Evolutionary conservation across 2,329 filamentous ascomycete species (phyloP).

Genomic region (Macrophomina tecta): DNA sequence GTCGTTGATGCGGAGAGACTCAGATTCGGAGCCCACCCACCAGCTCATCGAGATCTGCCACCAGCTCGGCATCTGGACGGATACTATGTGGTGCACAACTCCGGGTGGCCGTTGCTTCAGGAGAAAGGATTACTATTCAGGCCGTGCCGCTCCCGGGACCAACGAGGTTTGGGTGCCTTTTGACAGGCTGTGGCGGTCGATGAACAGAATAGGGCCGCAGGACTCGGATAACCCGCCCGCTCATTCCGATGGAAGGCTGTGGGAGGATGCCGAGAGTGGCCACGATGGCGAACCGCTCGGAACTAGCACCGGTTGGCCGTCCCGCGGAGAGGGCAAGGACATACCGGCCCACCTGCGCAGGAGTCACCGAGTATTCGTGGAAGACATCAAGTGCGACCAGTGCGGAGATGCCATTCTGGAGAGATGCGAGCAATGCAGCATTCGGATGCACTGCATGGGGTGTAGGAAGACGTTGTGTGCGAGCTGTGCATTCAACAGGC

Average conservation of each 20-base stretch:
- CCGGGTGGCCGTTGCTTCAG: constrained; percentile 63
- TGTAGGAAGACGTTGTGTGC: constrained; percentile 66
- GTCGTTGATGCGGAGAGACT: constrained; percentile 61
- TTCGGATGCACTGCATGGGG: constrained; percentile 66
- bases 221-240: constrained; percentile 39
- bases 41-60: constrained; percentile 65
- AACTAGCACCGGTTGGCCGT: constrained; percentile 49
- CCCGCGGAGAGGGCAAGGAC: constrained; percentile 59
- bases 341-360: constrained; percentile 59
- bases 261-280: constrained; percentile 62
- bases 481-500: constrained; percentile 64
- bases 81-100: constrained; percentile 66
- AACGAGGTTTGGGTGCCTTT: constrained; percentile 68
- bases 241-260: constrained; percentile 57
- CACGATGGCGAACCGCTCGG: constrained; percentile 62
- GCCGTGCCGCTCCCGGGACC: constrained; percentile 60
- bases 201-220: constrained; percentile 61
- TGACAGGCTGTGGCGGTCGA: constrained; percentile 64
- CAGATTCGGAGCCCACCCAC: constrained; percentile 66
- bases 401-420: constrained; percentile 61
- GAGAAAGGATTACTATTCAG: constrained; percentile 62
- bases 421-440: constrained; percentile 65
- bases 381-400: constrained; percentile 60
- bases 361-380: constrained; percentile 60
- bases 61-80: constrained; percentile 65